Evolutionary conservation across 352 stramenopile species (phyloP), one percentile per base, ranked within the genome.

Genomic region (Globisporangium sylvaticum): DNA sequence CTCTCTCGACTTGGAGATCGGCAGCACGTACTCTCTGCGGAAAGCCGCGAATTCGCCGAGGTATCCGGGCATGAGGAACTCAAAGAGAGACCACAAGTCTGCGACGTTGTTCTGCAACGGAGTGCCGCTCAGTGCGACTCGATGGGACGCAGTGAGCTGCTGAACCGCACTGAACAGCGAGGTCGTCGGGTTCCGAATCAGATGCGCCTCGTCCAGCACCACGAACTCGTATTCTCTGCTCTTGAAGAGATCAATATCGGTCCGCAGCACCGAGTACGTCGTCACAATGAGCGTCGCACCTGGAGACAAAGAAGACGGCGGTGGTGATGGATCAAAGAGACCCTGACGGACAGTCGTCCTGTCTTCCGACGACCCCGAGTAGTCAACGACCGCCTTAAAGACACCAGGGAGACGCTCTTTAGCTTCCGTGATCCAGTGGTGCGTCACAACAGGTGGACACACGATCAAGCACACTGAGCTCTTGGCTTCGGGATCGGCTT

Each of bases 31-130:
- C 18, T 90, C 70, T 4, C 72, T 68, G 10, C 84, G 85, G 67
- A 94, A 94, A 0, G 65, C 56, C 12, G 58, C 15, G 25, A 95
- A 97, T 2, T 93, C 89, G 18, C 97, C 97, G 32, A 99, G 85
- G 70, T 98, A 99, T 27, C 97, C 97, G 27, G 97, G 97, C 96
- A 99, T 98, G 1, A 99, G 64, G 50, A 99, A 99, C 62, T 98
- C 90, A 76, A 99, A 99, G 3, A 98, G 78, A 48, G 95, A 87
- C 97, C 97, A 99, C 37, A 99, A 69, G 62, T 99, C 98, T 15
- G 92, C 80, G 5, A 99, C 96, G 34, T 97, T 91, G 77, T 99
- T 99, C 66, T 99, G 97, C 52, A 99, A 78, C 5, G 97, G 97
- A 6, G 98, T 99, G 25, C 98, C 98, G 50, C 92, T 99, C 39